These are phyloP conservation scores for Fusarium annulatum DNA, from an alignment of 2,329 filamentous ascomycete genomes.

Conservation along the genomic window DNA sequence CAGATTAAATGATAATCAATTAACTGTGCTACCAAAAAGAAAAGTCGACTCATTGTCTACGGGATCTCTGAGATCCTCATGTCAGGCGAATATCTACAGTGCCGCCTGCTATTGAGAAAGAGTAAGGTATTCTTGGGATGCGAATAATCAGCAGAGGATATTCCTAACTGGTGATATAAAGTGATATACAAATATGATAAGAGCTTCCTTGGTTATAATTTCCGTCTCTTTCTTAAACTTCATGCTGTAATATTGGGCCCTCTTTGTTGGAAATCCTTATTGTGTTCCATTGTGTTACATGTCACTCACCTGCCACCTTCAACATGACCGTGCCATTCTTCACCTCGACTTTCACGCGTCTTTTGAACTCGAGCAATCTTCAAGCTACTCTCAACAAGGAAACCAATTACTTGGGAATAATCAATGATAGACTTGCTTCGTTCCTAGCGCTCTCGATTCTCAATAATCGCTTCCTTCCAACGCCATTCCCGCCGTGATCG, in stretches of 20 bases:
- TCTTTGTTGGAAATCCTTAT: background rate
- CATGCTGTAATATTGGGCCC: too few species aligned
- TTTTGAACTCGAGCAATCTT: background rate
- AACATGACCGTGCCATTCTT: background rate
- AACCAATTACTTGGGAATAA: background rate
- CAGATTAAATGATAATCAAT: background rate
- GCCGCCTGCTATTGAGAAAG: background rate
- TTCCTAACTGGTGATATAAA: background rate
- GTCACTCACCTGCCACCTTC: background rate
- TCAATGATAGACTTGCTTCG: background rate
- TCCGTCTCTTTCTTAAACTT: background rate
- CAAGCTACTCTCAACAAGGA: background rate
- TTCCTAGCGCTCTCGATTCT: conserved; percentile 6
- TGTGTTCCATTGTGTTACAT: background rate
- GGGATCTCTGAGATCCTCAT: background rate
- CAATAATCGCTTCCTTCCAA: conserved; percentile 3
- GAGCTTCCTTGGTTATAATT: background rate
- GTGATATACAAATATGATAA: background rate
- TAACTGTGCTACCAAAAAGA: background rate
- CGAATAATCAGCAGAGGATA: background rate
- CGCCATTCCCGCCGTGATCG: conserved; percentile 29
- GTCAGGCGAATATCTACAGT: background rate
- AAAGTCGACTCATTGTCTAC: background rate
- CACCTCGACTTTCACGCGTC: background rate
- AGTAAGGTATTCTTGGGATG: background rate